Evolutionary conservation across 2,329 filamentous ascomycete species (phyloP), one percentile per base, ranked within the genome.

Genomic region (Colletotrichum theobromicola): DNA sequence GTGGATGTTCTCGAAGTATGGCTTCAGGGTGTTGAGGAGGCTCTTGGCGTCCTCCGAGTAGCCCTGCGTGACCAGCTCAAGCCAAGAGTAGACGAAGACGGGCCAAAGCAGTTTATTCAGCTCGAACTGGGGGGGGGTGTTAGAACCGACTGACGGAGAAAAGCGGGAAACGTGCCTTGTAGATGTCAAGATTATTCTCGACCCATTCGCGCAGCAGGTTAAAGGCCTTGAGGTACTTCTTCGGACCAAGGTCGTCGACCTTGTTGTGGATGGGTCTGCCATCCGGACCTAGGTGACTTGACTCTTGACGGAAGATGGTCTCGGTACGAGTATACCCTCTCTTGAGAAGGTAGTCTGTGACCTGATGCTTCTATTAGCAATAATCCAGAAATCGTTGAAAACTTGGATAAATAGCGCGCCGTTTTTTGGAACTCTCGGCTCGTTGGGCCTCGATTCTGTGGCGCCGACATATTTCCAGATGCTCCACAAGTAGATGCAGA

Each of bases 341-440:
- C 83, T 99, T 99, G 4, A 95, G 91, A 1, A 99, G 89, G 83
- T 99, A 99, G 79, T 99, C 97, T 10, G 98, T 96, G 5, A 99
- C 90, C 90, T 92, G 75, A 65, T 75, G 66, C 5, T 13, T 18
- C 16, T 7, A 24, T 50, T 26, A 42, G 32, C 4, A 26, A 26
- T 7, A 30, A 35, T 24, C 10, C 9, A 28, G 7, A 8, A 13
- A 28, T 15, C 12, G 60, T 21, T 28, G n/a, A 57, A 62, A 10
- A 42, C 32, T 7, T 15, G 0, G 2, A 18, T 35, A n/a, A 37
- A 26, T 12, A 37, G 15, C 16, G 28, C 21, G 21, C 53, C 13
- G 21, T 57, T n/a, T n/a, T n/a, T n/a, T n/a, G n/a, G n/a, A n/a
- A n/a, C n/a, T n/a, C n/a, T n/a, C n/a, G n/a, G n/a, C n/a, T n/a